Evolutionary conservation across 2,329 filamentous ascomycete species (phyloP).

Genomic region (Ascochyta koolunga): DNA sequence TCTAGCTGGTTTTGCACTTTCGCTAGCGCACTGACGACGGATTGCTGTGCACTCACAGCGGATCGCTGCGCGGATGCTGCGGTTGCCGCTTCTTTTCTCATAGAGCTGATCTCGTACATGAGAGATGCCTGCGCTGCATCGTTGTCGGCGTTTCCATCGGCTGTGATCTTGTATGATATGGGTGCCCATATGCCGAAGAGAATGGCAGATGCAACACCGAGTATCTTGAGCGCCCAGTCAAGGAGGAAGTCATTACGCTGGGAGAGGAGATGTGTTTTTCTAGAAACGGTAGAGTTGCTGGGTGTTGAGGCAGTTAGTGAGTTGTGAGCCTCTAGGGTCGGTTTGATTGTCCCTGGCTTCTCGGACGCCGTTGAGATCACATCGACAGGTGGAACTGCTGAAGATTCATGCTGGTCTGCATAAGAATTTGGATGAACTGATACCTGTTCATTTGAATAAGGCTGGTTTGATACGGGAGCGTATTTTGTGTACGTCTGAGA

Average conservation of each 20-base stretch:
- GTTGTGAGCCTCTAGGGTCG: not conserved
- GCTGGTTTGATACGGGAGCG: not conserved
- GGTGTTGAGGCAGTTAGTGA: not conserved
- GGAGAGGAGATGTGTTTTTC: not conserved
- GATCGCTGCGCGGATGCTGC: not conserved
- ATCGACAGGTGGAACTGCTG: not conserved
- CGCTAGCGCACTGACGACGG: not conserved
- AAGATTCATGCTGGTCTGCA: not conserved
- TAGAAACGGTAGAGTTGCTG: too few relatives aligned
- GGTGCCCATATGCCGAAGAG: constrained; percentile 20
- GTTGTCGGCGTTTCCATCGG: constrained; percentile 6
- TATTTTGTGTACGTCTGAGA: not conserved
- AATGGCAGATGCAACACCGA: constrained; percentile 11
- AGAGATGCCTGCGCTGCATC: constrained; percentile 3
- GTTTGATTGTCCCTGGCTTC: not conserved
- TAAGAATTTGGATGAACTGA: not conserved
- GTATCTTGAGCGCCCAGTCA: constrained; percentile 15
- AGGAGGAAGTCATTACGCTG: constrained; percentile 5
- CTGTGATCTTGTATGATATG: constrained; percentile 9
- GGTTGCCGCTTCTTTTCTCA: not conserved
- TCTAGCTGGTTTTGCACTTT: not conserved
- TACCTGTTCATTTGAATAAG: not conserved
- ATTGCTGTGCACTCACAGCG: not conserved
- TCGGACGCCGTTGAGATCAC: not conserved
- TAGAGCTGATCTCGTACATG: not conserved